Percentiles rank a stretch among this genome's conserved stretches.
Conservation (phyloP, 768 basidiomycete species). For the Lentinus tigrinus region DNA sequence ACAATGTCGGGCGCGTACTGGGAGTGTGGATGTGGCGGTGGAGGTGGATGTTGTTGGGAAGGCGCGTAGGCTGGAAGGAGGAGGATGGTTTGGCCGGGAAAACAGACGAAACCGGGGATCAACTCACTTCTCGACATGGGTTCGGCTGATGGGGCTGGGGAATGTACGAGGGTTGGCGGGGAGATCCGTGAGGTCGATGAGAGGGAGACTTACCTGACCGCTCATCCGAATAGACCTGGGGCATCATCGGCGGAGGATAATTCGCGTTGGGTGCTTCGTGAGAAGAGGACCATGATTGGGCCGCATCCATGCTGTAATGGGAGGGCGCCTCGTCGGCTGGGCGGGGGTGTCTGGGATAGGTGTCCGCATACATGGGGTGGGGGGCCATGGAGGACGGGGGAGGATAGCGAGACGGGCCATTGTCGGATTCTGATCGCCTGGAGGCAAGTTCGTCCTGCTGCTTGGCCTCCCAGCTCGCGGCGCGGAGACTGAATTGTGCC, state of each 20-base stretch:
- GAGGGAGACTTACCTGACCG: conserved; percentile 45
- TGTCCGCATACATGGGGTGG: conserved; percentile 27
- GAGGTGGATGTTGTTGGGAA: not conserved
- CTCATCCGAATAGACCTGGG: conserved; percentile 56
- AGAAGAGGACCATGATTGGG: conserved; percentile 30
- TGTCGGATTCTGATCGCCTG: conserved; percentile 34
- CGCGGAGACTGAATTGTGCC: conserved; percentile 50
- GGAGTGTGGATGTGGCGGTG: not conserved
- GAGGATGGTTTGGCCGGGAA: not conserved
- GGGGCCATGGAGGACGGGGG: conserved; percentile 27
- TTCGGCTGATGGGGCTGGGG: conserved; percentile 6
- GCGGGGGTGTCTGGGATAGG: conserved; percentile 19
- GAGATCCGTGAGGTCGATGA: conserved; percentile 2
- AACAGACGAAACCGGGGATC: not conserved
- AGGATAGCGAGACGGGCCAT: conserved; percentile 35
- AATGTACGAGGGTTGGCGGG: not conserved
- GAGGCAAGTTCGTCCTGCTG: conserved; percentile 38
- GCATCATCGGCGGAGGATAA: conserved; percentile 44
- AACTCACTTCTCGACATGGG: conserved; percentile 11
- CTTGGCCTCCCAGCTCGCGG: conserved; percentile 56
- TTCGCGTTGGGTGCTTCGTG: conserved; percentile 35
- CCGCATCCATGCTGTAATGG: conserved; percentile 25
- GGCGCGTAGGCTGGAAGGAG: not conserved
- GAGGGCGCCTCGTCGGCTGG: conserved; percentile 19
- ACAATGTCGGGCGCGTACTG: conserved; percentile 19